Percentiles rank a stretch among this genome's conserved stretches.
These are phyloP conservation scores for Strobilomyces confusus DNA, from an alignment of 768 basidiomycete species.

Conservation along the genomic window DNA sequence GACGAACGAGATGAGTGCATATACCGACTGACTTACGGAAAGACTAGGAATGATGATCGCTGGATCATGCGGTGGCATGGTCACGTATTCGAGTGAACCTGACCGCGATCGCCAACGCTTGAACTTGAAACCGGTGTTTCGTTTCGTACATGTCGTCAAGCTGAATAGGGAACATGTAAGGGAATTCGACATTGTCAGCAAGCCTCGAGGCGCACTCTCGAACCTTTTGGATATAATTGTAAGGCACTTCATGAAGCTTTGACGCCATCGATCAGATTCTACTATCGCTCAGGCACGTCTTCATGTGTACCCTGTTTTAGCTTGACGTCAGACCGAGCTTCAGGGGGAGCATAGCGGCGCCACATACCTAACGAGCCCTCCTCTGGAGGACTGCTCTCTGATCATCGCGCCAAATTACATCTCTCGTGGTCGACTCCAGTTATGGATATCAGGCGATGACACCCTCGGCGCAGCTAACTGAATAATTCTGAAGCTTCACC, in stretches of 20 bases:
- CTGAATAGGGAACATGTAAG: not conserved
- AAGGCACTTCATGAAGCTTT: not conserved
- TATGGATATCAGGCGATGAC: not conserved
- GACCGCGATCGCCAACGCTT: not conserved
- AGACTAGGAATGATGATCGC: not conserved
- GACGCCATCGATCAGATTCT: not conserved
- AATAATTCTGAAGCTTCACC: not conserved
- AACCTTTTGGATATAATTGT: slow-evolving; percentile 6
- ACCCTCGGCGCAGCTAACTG: not conserved
- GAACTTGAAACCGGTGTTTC: not conserved
- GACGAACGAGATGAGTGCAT: not conserved
- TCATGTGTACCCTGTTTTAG: not conserved
- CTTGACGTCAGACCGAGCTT: not conserved
- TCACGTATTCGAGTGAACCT: not conserved
- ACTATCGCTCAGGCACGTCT: not conserved
- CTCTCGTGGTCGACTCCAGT: not conserved
- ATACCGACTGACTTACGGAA: not conserved
- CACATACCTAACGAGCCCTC: too few relatives aligned
- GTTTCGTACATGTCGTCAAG: not conserved
- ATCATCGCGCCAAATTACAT: too few relatives aligned
- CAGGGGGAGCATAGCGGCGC: too few relatives aligned
- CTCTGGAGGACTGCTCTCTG: not conserved
- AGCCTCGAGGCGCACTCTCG: not conserved
- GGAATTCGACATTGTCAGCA: not conserved
- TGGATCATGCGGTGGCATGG: not conserved